phyloP scores from a whole-genome alignment of 2,329 filamentous ascomycete species.

The Cercospora beticola region DNA sequence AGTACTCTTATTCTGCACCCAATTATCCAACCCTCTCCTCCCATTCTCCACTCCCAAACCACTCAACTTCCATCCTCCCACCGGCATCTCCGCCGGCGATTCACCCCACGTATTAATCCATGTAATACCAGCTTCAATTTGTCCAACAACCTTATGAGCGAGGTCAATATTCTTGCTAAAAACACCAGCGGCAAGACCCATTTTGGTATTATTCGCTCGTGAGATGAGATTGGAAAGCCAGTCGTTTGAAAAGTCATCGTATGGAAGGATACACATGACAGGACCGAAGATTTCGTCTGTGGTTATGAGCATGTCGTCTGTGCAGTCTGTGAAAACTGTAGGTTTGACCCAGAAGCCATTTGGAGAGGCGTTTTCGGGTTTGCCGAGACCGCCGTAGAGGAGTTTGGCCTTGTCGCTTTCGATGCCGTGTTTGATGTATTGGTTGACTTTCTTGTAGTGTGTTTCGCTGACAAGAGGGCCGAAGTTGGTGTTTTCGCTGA shows the following conservation, averaged over 20 bases:
- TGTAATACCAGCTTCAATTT: constrained; percentile 79
- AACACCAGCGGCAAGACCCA: constrained; percentile 81
- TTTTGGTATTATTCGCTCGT: constrained; percentile 72
- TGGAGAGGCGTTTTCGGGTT: constrained; percentile 47
- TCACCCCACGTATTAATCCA: constrained; percentile 97
- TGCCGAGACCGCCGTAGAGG: constrained; percentile 58
- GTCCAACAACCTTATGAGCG: constrained; percentile 69
- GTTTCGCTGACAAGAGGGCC: constrained; percentile 74
- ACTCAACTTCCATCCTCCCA: constrained; percentile 89
- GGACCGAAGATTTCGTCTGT: constrained; percentile 87
- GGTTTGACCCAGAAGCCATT: constrained; percentile 82
- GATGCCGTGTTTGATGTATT: constrained; percentile 74
- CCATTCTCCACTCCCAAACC: constrained; percentile 88
- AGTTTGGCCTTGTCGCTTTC: constrained; percentile 71
- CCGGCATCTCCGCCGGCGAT: constrained; percentile 85
- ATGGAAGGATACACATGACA: constrained; percentile 77
- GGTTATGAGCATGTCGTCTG: constrained; percentile 75
- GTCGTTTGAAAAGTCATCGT: constrained; percentile 47
- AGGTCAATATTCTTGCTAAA: constrained; percentile 73
- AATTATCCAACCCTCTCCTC: constrained; percentile 72
- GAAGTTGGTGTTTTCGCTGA: constrained; percentile 73
- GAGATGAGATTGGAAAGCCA: constrained; percentile 67
- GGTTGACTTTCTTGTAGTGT: constrained; percentile 75
- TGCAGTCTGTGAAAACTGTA: constrained; percentile 84
- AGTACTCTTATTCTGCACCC: constrained; percentile 85